Conservation (phyloP, 1,139 yeast genomes). For the Pichia sp. region DNA sequence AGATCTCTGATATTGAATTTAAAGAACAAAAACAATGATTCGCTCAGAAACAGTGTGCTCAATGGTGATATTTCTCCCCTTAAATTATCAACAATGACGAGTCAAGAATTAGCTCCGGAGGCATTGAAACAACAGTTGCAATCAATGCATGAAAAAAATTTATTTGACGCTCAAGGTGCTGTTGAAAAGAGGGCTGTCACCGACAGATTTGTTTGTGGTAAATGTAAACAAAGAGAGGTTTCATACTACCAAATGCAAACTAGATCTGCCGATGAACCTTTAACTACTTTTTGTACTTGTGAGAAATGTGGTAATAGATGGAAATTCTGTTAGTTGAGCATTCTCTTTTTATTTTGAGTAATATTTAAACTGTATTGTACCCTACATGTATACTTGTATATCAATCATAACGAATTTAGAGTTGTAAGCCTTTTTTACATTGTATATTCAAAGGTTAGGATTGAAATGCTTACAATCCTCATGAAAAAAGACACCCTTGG, state of each 20-base stretch:
- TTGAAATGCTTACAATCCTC: no score
- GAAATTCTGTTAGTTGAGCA: slow-evolving; percentile 60
- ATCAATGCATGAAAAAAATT: slow-evolving; percentile 76
- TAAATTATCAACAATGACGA: slow-evolving; percentile 69
- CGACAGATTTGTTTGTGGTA: slow-evolving; percentile 94
- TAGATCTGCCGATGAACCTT: slow-evolving; percentile 96
- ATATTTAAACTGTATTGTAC: no score
- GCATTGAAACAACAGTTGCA: slow-evolving; percentile 77
- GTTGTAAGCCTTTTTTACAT: no score
- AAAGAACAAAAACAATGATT: slow-evolving; percentile 85
- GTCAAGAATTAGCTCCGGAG: slow-evolving; percentile 94
- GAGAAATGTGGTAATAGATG: slow-evolving; percentile 96
- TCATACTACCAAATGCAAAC: slow-evolving; percentile 98
- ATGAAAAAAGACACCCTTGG: no score
- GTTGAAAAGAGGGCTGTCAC: slow-evolving; percentile 93
- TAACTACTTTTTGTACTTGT: slow-evolving; percentile 96
- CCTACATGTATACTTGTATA: no score
- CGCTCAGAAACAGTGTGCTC: slow-evolving; percentile 61
- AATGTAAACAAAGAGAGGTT: slow-evolving; percentile 94
- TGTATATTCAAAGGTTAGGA: no score
- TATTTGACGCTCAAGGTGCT: slow-evolving; percentile 98
- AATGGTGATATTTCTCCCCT: slow-evolving; percentile 56
- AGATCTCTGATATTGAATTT: slow-evolving; percentile 78
- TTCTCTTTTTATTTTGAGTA: background rate
- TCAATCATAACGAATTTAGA: no score